phyloP scores from a whole-genome alignment of 202 grass and related monocot genomes.

The Bolboschoenoplectus hybrid region DNA sequence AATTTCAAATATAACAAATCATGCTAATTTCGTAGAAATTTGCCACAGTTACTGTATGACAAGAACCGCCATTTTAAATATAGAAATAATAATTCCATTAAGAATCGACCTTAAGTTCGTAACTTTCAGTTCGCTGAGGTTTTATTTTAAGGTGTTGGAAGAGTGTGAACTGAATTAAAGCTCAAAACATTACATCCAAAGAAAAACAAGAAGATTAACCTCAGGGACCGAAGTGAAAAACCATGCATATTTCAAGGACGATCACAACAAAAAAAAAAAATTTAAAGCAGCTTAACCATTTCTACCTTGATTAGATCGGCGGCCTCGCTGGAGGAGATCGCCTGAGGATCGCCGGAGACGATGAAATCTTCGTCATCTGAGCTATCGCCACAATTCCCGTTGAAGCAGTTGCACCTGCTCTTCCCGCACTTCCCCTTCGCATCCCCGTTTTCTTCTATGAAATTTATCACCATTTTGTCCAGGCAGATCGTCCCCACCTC shows the following conservation, averaged over 20 bases:
- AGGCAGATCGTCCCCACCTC: conserved; percentile 83
- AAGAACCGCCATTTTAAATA: background rate
- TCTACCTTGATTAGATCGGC: conserved; percentile 82
- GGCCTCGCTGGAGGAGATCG: conserved; percentile 47
- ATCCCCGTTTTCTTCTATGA: conserved; percentile 64
- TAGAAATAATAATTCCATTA: background rate
- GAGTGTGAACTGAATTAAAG: background rate
- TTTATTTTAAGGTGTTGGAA: background rate
- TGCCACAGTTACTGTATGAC: background rate
- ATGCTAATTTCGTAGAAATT: background rate
- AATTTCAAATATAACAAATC: background rate
- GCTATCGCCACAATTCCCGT: conserved; percentile 63
- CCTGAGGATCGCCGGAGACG: conserved; percentile 40
- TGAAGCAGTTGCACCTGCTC: conserved; percentile 86
- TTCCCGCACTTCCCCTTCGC: conserved; percentile 50
- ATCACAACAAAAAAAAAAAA: background rate
- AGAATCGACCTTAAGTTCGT: background rate
- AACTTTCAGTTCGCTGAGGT: background rate
- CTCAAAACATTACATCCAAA: background rate
- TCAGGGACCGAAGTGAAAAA: background rate
- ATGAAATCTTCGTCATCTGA: conserved; percentile 64
- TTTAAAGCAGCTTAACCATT: background rate
- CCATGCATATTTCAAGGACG: background rate
- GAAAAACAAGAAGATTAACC: background rate
- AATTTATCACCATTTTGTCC: conserved; percentile 88